Percentiles rank a stretch among this genome's conserved stretches.
These are phyloP conservation scores for Cordyceps pruinosa DNA, from an alignment of 2,329 filamentous ascomycete species.

Conservation along the genomic window DNA sequence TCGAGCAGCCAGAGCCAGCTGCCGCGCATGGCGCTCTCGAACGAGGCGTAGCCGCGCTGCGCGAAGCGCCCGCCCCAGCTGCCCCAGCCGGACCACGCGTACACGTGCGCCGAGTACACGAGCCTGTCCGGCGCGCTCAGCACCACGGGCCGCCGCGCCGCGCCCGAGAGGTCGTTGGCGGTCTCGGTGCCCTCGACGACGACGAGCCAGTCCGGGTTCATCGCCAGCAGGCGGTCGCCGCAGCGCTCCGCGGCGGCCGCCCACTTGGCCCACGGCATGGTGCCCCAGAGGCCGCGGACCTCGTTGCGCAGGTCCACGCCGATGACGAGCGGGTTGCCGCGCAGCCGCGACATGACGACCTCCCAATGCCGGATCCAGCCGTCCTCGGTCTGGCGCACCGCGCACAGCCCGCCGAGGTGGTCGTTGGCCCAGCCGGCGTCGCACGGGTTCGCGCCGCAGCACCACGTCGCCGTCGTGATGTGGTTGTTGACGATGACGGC, in stretches of 20 bases:
- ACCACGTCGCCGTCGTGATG: constrained; percentile 63
- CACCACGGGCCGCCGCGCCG: constrained; percentile 45
- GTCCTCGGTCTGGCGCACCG: constrained; percentile 55
- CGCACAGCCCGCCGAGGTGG: constrained; percentile 53
- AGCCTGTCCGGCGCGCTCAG: constrained; percentile 49
- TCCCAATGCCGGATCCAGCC: constrained; percentile 63
- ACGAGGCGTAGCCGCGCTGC: constrained; percentile 54
- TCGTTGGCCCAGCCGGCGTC: constrained; percentile 62
- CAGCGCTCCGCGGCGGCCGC: constrained; percentile 57
- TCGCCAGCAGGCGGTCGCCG: constrained; percentile 51
- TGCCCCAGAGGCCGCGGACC: constrained; percentile 61
- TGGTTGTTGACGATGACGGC: constrained; percentile 65
- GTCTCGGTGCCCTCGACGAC: constrained; percentile 62
- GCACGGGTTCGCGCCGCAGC: constrained; percentile 61
- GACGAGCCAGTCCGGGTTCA: constrained; percentile 59
- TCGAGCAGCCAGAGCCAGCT: constrained; percentile 61
- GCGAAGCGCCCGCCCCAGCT: constrained; percentile 52
- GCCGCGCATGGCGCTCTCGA: constrained; percentile 52
- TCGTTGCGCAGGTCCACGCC: constrained; percentile 64
- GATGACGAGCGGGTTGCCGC: constrained; percentile 54
- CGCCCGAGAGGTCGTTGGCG: constrained; percentile 57
- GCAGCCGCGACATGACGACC: constrained; percentile 52
- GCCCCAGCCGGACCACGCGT: constrained; percentile 65
- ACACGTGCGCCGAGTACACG: constrained; percentile 64
- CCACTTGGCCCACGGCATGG: constrained; percentile 60